Evolutionary conservation across 176 grass and related monocot species (phyloP).

Genomic region (Saccharum spontaneum): DNA sequence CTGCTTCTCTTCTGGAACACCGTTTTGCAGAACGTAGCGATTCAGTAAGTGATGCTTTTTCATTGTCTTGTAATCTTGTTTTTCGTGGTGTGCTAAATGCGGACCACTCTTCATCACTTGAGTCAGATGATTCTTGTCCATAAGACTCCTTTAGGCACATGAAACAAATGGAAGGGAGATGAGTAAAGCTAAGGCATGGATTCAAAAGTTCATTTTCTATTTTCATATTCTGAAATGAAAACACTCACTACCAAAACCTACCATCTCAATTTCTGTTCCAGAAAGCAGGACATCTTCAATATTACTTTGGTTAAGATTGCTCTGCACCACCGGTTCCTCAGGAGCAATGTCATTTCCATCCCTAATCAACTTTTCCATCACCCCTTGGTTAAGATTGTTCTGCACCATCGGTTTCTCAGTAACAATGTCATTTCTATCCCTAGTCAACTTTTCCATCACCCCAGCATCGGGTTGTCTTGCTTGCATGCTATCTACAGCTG

Average conservation of each 20-base stretch:
- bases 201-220: background rate
- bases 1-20: slow-evolving; percentile 25
- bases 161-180: slow-evolving; percentile 28
- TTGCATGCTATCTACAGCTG: slow-evolving; percentile 18
- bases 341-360: slow-evolving; percentile 23
- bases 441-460: slow-evolving; percentile 26
- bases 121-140: slow-evolving; percentile 56
- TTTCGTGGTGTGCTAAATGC: slow-evolving; percentile 36
- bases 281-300: slow-evolving; percentile 22
- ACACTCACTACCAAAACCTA: background rate
- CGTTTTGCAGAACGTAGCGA: slow-evolving; percentile 22
- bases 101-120: slow-evolving; percentile 87
- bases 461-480: slow-evolving; percentile 11
- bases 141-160: slow-evolving; percentile 61
- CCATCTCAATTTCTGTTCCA: slow-evolving; percentile 12
- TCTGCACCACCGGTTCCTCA: slow-evolving; percentile 15
- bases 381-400: slow-evolving; percentile 21
- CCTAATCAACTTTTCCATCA: slow-evolving; percentile 20
- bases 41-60: slow-evolving; percentile 31
- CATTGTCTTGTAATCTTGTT: slow-evolving; percentile 34
- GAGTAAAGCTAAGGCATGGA: slow-evolving; percentile 31
- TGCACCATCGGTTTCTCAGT: slow-evolving; percentile 14
- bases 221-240: background rate
- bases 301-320: slow-evolving; percentile 28
- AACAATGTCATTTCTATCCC: slow-evolving; percentile 20